These are phyloP conservation scores for Umbelopsis isabellina DNA, from an alignment of 192 early-diverging fungal genomes.

Conservation along the genomic window DNA sequence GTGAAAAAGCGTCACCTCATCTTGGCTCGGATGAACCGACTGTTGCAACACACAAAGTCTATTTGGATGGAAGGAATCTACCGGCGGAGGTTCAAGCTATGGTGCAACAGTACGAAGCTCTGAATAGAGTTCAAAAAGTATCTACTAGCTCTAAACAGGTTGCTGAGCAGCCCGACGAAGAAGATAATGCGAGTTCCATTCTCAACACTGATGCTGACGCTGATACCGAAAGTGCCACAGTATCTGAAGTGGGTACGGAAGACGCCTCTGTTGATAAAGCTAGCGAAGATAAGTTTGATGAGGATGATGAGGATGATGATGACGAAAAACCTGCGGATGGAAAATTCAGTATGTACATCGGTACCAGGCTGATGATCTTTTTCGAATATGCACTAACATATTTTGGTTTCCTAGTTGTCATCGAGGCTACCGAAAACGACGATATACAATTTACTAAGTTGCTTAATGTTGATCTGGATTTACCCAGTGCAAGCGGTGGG, in stretches of 20 bases:
- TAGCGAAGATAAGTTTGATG: not conserved
- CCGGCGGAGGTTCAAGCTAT: constrained; percentile 9
- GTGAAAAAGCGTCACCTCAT: not conserved
- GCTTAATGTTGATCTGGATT: constrained; percentile 10
- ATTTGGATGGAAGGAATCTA: not conserved
- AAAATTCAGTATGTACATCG: not conserved
- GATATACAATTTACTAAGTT: constrained; percentile 32
- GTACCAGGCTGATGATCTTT: no score
- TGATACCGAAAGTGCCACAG: not conserved
- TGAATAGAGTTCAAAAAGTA: not conserved
- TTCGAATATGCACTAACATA: not conserved
- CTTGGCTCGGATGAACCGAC: not conserved
- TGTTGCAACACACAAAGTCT: not conserved
- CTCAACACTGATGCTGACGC: not conserved
- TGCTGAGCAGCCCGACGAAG: not conserved
- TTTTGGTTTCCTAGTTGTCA: constrained; percentile 20
- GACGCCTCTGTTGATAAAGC: not conserved
- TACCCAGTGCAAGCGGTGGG: constrained; percentile 14
- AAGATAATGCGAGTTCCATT: not conserved
- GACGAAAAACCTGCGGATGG: not conserved
- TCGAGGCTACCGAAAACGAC: constrained; percentile 21
- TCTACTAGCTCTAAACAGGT: not conserved
- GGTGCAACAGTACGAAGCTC: not conserved
- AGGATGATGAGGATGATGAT: not conserved
- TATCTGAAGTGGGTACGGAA: not conserved